These are phyloP conservation scores for Vitis rupestris DNA, from an alignment of 164 flowering plant genomes.

Conservation along the genomic window DNA sequence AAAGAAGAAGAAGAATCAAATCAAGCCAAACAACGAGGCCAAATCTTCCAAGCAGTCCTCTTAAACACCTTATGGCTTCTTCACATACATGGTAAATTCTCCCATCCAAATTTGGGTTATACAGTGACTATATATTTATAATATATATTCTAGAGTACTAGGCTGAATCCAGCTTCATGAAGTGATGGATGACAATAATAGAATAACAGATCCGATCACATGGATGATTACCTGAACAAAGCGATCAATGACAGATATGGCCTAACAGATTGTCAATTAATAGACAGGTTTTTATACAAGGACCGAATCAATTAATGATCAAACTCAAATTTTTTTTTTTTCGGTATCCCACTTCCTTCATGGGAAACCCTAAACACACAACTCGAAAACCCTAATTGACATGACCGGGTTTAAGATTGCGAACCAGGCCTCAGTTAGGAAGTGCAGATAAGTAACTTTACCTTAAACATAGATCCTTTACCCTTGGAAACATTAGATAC, in stretches of 20 bases:
- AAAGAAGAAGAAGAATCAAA: slow-evolving; percentile 41
- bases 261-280: background rate
- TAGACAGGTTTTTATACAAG: background rate
- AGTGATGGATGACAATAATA: background rate
- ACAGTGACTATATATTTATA: background rate
- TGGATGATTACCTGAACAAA: no score
- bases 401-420: background rate
- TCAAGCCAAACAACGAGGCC: slow-evolving; percentile 14
- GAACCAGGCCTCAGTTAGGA: background rate
- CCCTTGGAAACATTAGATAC: slow-evolving; percentile 3
- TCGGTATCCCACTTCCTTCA: background rate
- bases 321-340: background rate
- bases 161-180: background rate
- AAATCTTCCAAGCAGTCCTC: slow-evolving; percentile 23
- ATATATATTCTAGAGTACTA: no score
- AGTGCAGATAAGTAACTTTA: slow-evolving; percentile 3
- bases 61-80: slow-evolving; percentile 2
- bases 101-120: background rate
- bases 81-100: slow-evolving; percentile 23
- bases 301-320: background rate
- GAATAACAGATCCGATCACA: background rate
- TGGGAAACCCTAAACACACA: slow-evolving; percentile 6
- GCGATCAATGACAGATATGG: background rate
- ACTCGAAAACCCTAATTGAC: slow-evolving; percentile 11
- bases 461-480: background rate